Evolutionary conservation across 176 grass and related monocot genomes (phyloP).

Genomic region (Olyra latifolia): DNA sequence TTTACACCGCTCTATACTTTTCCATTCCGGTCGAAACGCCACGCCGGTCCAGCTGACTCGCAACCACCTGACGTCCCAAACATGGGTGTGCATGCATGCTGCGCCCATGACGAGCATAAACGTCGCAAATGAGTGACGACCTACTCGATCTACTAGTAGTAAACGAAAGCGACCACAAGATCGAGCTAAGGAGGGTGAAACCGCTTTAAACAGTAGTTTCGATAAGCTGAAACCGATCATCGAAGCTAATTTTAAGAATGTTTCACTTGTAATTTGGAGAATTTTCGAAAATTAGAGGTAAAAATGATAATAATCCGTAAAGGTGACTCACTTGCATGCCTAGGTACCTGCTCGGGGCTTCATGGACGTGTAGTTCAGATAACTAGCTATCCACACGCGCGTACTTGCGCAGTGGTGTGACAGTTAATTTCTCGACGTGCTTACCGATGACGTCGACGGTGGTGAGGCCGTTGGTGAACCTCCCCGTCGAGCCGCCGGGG

Average conservation of each 20-base stretch:
- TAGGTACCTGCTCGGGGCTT: too few relatives aligned
- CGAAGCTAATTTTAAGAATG: too few relatives aligned
- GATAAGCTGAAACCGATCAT: too few relatives aligned
- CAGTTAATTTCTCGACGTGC: background rate
- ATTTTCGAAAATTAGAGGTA: too few relatives aligned
- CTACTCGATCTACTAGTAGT: background rate
- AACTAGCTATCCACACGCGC: too few relatives aligned
- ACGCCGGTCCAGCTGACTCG: background rate
- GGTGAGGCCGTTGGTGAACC: conserved; percentile 93
- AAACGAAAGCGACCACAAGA: background rate
- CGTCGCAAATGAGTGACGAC: background rate
- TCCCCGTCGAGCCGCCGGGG: conserved; percentile 54
- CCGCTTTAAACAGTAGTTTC: too few relatives aligned
- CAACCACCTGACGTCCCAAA: conserved; percentile 2
- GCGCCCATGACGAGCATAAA: background rate
- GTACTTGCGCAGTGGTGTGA: background rate
- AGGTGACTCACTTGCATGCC: too few relatives aligned
- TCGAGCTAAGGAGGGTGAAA: background rate
- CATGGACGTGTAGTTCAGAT: too few relatives aligned
- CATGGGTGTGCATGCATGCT: background rate
- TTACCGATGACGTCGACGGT: conserved; percentile 92
- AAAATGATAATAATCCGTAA: too few relatives aligned
- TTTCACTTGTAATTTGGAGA: too few relatives aligned
- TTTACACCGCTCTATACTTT: background rate
- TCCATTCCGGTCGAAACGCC: background rate